phyloP scores from a whole-genome alignment of 768 basidiomycete species.

The Punctularia strigosozonata region DNA sequence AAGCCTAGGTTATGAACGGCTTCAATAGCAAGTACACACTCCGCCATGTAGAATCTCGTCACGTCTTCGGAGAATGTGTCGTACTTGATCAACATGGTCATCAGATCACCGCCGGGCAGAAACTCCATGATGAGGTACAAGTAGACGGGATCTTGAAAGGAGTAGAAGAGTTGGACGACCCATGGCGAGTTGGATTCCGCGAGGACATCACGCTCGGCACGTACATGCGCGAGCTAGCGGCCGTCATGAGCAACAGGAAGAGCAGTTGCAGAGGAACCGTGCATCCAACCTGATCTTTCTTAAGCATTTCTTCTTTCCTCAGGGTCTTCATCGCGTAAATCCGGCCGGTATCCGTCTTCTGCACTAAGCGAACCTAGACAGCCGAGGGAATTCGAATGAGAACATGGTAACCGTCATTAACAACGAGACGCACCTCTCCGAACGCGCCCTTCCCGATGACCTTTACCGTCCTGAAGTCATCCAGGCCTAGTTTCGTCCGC shows the following conservation, averaged over 20 bases:
- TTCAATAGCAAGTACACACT: constrained; percentile 95
- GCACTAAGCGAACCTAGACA: constrained; percentile 75
- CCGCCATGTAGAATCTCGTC: constrained; percentile 96
- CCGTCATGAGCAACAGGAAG: constrained; percentile 1
- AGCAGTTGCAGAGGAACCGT: background rate
- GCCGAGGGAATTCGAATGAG: background rate
- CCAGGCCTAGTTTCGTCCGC: constrained; percentile 81
- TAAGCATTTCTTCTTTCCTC: constrained; percentile 97
- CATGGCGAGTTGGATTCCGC: constrained; percentile 92
- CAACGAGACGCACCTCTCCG: constrained; percentile 60
- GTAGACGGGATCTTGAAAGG: constrained; percentile 90
- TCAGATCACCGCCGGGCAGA: constrained; percentile 93
- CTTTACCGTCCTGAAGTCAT: constrained; percentile 93
- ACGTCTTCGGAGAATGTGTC: constrained; percentile 98
- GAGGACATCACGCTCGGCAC: constrained; percentile 93
- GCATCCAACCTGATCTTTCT: constrained; percentile 86
- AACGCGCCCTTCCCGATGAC: constrained; percentile 99
- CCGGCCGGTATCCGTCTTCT: constrained; percentile 94
- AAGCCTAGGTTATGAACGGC: constrained; percentile 96
- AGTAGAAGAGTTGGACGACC: constrained; percentile 96
- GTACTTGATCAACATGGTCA: constrained; percentile 99
- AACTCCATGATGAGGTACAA: constrained; percentile 99
- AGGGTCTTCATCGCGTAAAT: constrained; percentile 99
- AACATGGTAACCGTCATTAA: background rate
- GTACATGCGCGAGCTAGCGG: constrained; percentile 84